Base-by-base conservation (phyloP, 352 stramenopile genomes). In the Vaucheria bursata region DNA sequence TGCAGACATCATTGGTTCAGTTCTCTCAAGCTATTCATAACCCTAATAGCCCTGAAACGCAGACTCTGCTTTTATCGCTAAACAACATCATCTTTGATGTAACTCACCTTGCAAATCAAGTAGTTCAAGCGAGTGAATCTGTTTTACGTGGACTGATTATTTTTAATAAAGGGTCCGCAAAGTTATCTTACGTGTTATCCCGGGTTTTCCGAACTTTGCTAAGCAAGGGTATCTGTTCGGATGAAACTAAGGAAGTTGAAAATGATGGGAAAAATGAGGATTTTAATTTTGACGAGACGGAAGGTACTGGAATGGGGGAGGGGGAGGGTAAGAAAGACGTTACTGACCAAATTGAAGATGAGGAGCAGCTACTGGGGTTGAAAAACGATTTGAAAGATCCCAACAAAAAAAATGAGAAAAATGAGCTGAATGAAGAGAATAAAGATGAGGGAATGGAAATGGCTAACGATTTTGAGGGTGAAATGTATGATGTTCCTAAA, bases 281-380 rank as follows among this genome's bases (percentile, higher is more conserved):
- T 75, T 0, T 81, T 29, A 95, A 96, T 53, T 98, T 98, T 85
- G 94, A 99, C 52, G 94, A 98, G 73, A 91, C 97, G 5, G 96
- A 99, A 73, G 97, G 97, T 64, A 99, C 95, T 7, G 97, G 97
- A 29, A 99, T 99, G 96, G 97, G 96, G 36, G 95, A 99, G 90
- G 97, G 97, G 29, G 94, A 99, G 66, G 89, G 88, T 84, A 97
- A 95, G 79, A 97, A 99, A 80, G 97, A 99, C 85, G 96, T 99
- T 31, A 98, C 92, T 25, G 90, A 99, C 77, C 90, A 99, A 84
- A 97, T 99, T 37, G 95, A 99, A 79, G 97, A 98, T 76, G 97
- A 99, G 87, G 97, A 99, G 52, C 97, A 99, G 85, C 85, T 99
- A n/a, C 86, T 99, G 0, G 97, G 96, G 1, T 85, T 99, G 18